Evolutionary conservation across 768 basidiomycete species (phyloP).

Genomic region (Pulveroboletus frians): DNA sequence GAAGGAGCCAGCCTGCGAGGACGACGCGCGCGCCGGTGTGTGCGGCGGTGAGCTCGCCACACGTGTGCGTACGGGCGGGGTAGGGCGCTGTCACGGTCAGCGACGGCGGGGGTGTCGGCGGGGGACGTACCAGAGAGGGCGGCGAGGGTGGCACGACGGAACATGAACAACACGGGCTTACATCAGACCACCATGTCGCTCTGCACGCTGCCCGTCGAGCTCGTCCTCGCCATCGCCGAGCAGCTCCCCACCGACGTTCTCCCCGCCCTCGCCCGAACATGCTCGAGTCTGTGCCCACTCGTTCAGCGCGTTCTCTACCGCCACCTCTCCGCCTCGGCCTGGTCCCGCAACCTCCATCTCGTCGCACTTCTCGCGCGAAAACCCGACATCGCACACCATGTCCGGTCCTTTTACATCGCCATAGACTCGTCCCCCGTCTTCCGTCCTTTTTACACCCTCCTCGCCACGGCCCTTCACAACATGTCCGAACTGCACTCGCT

Average conservation of each 20-base stretch:
- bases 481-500: slow-evolving; percentile 59
- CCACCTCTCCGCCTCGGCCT: slow-evolving; percentile 42
- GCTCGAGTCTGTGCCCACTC: slow-evolving; percentile 38
- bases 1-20: slow-evolving; percentile 78
- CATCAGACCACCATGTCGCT: too few relatives aligned
- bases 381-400: slow-evolving; percentile 54
- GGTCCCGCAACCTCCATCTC: slow-evolving; percentile 43
- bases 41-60: slow-evolving; percentile 48
- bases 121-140: neutral
- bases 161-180: too few relatives aligned
- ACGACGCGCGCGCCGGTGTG: slow-evolving; percentile 58
- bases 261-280: slow-evolving; percentile 43
- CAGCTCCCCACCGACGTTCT: slow-evolving; percentile 36
- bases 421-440: slow-evolving; percentile 41
- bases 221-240: slow-evolving; percentile 50
- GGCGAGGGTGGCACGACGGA: too few relatives aligned
- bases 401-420: slow-evolving; percentile 57
- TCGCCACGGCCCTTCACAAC: slow-evolving; percentile 48
- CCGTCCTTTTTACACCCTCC: slow-evolving; percentile 42
- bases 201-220: slow-evolving; percentile 52
- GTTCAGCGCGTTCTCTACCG: slow-evolving; percentile 64
- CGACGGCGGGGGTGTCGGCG: neutral
- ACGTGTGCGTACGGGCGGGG: slow-evolving; percentile 55
- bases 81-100: slow-evolving; percentile 47
- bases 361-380: slow-evolving; percentile 52